These are phyloP conservation scores for Alopecurus myosuroides DNA, from an alignment of 176 grass and related monocot genomes.

Conservation along the genomic window DNA sequence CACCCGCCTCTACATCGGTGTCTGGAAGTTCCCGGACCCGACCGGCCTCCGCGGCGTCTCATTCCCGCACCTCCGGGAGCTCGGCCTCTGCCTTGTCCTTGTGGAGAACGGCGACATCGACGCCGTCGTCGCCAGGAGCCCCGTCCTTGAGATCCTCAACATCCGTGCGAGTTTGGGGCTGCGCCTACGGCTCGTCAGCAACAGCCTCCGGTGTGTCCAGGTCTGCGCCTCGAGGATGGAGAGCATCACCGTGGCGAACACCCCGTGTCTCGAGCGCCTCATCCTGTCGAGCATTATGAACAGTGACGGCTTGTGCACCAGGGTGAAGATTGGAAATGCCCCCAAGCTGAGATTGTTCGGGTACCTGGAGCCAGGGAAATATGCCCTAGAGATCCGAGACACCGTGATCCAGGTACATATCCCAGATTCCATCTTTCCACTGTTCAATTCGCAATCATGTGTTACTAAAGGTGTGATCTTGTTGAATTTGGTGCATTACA, in stretches of 20 bases:
- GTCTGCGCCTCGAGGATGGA: not conserved
- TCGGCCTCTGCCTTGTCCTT: not conserved
- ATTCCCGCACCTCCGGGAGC: conserved; percentile 1
- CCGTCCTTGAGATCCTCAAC: not conserved
- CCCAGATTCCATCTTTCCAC: not conserved
- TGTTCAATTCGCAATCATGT: not conserved
- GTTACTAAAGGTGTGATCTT: not conserved
- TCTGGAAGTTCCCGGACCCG: not conserved
- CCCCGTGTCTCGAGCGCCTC: not conserved
- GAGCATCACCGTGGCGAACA: not conserved
- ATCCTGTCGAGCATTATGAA: not conserved
- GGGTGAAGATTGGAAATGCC: not conserved
- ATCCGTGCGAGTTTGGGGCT: not conserved
- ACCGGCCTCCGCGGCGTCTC: not conserved
- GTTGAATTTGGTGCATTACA: not conserved
- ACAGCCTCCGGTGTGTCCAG: conserved; percentile 8
- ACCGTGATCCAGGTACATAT: not conserved
- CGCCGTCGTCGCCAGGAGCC: not conserved
- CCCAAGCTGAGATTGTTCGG: not conserved
- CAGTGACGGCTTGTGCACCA: not conserved
- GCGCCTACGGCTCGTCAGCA: not conserved
- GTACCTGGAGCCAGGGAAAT: not conserved
- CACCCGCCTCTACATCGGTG: not conserved
- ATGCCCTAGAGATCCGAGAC: not conserved
- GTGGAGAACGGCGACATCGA: not conserved